A percentile compares a stretch with the other conserved stretches of the same genome.
These are phyloP conservation scores for Clitopilus hobsonii DNA, from an alignment of 768 basidiomycete genomes.

Conservation along the genomic window DNA sequence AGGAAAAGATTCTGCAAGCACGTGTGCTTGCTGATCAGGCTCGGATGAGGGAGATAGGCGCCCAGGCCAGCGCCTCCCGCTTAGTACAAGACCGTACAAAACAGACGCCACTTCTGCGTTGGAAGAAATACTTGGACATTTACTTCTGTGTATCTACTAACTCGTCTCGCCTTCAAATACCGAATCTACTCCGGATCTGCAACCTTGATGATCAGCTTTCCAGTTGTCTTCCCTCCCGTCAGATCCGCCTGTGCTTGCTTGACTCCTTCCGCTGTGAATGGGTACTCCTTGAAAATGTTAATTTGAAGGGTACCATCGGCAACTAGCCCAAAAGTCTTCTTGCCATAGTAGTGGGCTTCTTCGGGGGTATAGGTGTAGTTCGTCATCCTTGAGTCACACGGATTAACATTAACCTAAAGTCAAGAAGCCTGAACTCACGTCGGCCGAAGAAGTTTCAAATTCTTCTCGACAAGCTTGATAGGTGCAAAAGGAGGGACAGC, in stretches of 20 bases:
- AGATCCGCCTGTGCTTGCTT: constrained; percentile 76
- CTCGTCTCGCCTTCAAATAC: no score
- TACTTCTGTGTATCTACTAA: no score
- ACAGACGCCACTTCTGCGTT: no score
- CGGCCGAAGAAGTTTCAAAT: constrained; percentile 74
- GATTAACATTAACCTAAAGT: neutral
- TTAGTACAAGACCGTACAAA: no score
- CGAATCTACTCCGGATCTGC: constrained; percentile 15
- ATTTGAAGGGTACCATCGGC: constrained; percentile 58
- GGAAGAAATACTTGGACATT: no score
- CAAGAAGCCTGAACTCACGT: constrained; percentile 32
- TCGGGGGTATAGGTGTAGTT: constrained; percentile 74
- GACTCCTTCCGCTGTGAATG: constrained; percentile 78
- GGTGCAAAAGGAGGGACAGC: constrained; percentile 72
- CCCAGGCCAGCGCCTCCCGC: no score
- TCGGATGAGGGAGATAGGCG: no score
- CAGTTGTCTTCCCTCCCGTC: constrained; percentile 69
- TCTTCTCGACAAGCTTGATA: constrained; percentile 73
- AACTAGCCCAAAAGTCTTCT: constrained; percentile 59
- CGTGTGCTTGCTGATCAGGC: constrained; percentile 4
- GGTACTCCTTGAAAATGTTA: constrained; percentile 71
- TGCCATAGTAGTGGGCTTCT: constrained; percentile 65
- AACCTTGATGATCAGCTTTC: constrained; percentile 84
- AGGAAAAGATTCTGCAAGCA: neutral
- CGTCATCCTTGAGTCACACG: constrained; percentile 40